Conservation (phyloP, 345 rosid species). For the Syzygium oleosum region DNA sequence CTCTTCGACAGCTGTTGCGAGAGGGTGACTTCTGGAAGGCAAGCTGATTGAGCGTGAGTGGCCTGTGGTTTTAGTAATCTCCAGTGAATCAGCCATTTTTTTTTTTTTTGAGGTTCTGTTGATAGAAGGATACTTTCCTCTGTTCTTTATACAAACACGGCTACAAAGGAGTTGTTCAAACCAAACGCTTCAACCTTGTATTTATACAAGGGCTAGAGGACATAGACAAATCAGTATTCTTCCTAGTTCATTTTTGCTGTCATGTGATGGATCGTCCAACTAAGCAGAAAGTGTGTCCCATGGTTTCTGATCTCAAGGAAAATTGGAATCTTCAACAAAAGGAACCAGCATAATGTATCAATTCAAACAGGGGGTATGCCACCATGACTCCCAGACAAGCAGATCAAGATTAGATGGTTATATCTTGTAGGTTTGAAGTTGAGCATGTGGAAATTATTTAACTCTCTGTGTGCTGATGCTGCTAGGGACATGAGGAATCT, state of each 20-base stretch:
- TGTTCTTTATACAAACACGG: neutral
- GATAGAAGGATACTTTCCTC: neutral
- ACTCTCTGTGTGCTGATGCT: neutral
- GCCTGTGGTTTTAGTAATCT: neutral
- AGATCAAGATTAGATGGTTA: neutral
- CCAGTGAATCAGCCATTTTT: neutral
- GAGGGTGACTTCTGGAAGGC: conserved; percentile 23
- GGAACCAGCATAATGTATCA: neutral
- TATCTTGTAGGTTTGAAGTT: neutral
- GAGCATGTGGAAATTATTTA: neutral
- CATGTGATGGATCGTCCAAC: neutral
- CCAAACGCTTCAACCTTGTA: neutral
- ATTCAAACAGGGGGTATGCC: neutral
- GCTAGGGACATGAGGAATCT: neutral
- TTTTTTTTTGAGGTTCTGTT: neutral
- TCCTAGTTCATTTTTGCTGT: neutral
- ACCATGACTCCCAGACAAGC: neutral
- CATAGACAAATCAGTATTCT: neutral
- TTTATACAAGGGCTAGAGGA: neutral
- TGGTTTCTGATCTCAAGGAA: neutral
- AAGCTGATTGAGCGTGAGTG: conserved; percentile 22
- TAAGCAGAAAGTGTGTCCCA: neutral
- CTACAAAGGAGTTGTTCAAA: neutral
- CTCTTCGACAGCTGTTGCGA: neutral
- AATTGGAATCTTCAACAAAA: neutral